Evolutionary conservation across 2,329 filamentous ascomycete species (phyloP).

Genomic region (Talaromyces pinophilus): DNA sequence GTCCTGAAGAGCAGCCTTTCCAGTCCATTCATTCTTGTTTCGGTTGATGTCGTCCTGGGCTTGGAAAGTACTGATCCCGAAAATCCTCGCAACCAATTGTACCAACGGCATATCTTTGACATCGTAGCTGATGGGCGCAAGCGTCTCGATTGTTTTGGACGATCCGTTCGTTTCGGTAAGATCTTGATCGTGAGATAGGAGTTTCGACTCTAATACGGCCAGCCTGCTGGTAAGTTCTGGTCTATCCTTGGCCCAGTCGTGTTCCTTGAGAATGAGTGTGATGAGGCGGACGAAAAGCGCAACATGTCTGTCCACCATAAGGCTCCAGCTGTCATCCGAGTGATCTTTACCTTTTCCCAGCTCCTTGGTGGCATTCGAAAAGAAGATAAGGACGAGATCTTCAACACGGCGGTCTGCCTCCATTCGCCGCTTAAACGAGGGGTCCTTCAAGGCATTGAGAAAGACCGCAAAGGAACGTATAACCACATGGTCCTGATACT

Average conservation of each 20-base stretch:
- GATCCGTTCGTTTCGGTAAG: constrained; percentile 66
- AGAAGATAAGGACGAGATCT: constrained; percentile 92
- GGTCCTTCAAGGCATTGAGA: constrained; percentile 88
- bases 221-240: constrained; percentile 80
- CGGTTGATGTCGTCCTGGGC: constrained; percentile 86
- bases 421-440: constrained; percentile 82
- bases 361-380: constrained; percentile 89
- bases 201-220: constrained; percentile 83
- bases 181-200: constrained; percentile 91
- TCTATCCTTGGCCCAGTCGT: constrained; percentile 81
- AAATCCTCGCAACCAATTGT: constrained; percentile 81
- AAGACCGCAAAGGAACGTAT: constrained; percentile 95
- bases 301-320: constrained; percentile 89
- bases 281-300: constrained; percentile 91
- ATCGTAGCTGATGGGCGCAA: constrained; percentile 82
- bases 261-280: constrained; percentile 73
- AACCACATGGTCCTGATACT: constrained; percentile 85
- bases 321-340: constrained; percentile 86
- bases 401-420: constrained; percentile 93
- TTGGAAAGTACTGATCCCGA: constrained; percentile 74
- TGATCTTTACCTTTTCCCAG: constrained; percentile 73
- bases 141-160: constrained; percentile 71
- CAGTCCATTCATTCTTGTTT: constrained; percentile 80
- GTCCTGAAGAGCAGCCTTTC: constrained; percentile 85
- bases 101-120: constrained; percentile 97